phyloP scores from a whole-genome alignment of 306 rosid genomes.

The Ziziphus jujuba region DNA sequence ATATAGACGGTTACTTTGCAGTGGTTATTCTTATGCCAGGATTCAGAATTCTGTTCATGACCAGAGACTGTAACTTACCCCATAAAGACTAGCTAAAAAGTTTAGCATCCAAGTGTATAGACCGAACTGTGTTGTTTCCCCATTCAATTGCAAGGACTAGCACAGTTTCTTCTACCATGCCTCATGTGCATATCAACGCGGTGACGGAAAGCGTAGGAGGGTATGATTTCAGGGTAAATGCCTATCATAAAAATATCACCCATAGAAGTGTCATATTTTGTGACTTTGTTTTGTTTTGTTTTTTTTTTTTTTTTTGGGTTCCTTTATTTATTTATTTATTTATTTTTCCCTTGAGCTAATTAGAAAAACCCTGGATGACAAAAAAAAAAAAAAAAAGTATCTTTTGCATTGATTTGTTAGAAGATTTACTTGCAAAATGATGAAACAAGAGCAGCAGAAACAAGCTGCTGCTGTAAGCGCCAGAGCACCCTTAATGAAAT shows the following conservation, averaged over 20 bases:
- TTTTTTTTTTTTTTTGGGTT: too few species aligned
- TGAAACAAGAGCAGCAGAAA: slow-evolving; percentile 38
- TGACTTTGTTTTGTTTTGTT: not conserved
- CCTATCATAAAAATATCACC: slow-evolving; percentile 17
- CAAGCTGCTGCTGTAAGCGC: slow-evolving; percentile 31
- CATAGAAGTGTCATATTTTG: not conserved
- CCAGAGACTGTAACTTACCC: slow-evolving; percentile 20
- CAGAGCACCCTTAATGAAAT: slow-evolving; percentile 33
- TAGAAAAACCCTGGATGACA: too few species aligned
- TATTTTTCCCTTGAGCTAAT: too few species aligned
- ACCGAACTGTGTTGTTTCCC: slow-evolving; percentile 33
- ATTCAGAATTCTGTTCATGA: not conserved
- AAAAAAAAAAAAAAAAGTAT: too few species aligned
- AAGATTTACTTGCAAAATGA: slow-evolving; percentile 40
- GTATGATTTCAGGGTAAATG: slow-evolving; percentile 36
- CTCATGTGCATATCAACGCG: slow-evolving; percentile 40
- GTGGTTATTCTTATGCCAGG: not conserved
- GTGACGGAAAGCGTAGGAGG: slow-evolving; percentile 45
- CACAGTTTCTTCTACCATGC: slow-evolving; percentile 31
- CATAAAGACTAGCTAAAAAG: slow-evolving; percentile 31
- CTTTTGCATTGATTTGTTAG: not conserved
- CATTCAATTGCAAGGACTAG: slow-evolving; percentile 36
- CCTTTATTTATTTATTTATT: too few species aligned
- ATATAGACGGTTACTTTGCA: not conserved
- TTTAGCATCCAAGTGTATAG: slow-evolving; percentile 29